phyloP scores from a whole-genome alignment of 306 rosid species.

The Vicia faba region DNA sequence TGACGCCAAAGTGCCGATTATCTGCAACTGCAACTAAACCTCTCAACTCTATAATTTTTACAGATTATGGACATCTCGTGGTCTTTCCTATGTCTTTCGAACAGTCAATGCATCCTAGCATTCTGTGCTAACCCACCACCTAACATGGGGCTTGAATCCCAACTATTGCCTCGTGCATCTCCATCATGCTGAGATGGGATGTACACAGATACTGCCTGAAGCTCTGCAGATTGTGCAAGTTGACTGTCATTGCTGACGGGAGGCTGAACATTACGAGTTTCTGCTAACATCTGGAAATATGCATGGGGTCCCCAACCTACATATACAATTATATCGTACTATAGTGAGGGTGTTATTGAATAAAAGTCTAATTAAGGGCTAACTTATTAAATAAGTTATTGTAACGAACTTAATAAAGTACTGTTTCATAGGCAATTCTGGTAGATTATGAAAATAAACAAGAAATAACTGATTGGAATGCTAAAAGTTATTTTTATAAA shows the following conservation, averaged over 20 bases:
- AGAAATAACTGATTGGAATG: neutral
- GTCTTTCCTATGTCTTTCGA: constrained; percentile 34
- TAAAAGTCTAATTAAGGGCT: neutral
- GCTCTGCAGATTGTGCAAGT: constrained; percentile 47
- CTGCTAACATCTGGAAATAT: constrained; percentile 75
- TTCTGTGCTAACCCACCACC: constrained; percentile 50
- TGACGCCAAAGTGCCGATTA: constrained; percentile 7
- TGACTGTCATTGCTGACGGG: constrained; percentile 37
- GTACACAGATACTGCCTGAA: constrained; percentile 46
- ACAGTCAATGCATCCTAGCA: constrained; percentile 52
- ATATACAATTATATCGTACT: constrained; percentile 11
- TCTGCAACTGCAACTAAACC: constrained; percentile 37
- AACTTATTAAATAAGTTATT: no score
- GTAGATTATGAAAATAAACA: neutral
- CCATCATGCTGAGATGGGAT: constrained; percentile 43
- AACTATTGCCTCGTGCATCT: constrained; percentile 36
- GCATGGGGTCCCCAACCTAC: constrained; percentile 95
- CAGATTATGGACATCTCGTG: constrained; percentile 47
- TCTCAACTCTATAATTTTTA: constrained; percentile 43
- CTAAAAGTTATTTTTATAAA: neutral
- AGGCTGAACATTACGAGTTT: constrained; percentile 48
- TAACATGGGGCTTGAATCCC: constrained; percentile 58
- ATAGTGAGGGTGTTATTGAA: neutral
- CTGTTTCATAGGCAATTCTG: neutral
- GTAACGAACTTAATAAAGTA: no score